These are phyloP conservation scores for Cyclocybe aegerita DNA, from an alignment of 768 basidiomycete genomes.

Conservation along the genomic window DNA sequence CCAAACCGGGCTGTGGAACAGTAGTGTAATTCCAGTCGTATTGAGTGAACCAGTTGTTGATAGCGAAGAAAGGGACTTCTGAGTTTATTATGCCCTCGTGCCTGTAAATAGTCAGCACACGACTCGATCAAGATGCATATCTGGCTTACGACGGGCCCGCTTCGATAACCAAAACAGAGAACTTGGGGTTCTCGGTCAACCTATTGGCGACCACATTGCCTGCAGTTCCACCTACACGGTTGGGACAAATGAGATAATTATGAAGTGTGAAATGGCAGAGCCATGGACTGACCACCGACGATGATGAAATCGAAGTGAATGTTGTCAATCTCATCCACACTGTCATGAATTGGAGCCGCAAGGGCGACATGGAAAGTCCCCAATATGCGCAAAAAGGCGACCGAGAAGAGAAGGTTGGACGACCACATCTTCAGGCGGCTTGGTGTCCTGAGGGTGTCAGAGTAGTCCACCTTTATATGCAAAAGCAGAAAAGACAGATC, in stretches of 20 bases:
- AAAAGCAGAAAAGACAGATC: too few species aligned
- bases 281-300: neutral
- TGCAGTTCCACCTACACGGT: conserved; percentile 43
- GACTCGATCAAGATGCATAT: too few species aligned
- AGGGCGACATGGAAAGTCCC: too few species aligned
- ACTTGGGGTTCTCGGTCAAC: conserved; percentile 45
- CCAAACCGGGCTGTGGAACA: conserved; percentile 18
- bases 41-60: conserved; percentile 8
- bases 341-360: too few species aligned
- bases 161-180: conserved; percentile 51
- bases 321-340: too few species aligned
- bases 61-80: conserved; percentile 20
- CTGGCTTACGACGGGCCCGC: conserved; percentile 49
- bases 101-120: conserved; percentile 6
- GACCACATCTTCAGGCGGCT: too few species aligned
- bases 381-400: too few species aligned
- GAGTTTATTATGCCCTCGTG: conserved; percentile 20
- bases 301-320: neutral
- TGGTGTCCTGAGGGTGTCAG: too few species aligned
- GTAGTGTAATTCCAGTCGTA: conserved; percentile 34
- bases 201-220: conserved; percentile 58
- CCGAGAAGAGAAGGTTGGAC: too few species aligned
- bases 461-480: too few species aligned
- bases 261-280: too few species aligned
- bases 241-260: neutral